Percentiles rank a stretch among this genome's conserved stretches.
Evolutionary conservation across 345 rosid species (phyloP).

Genomic region (Linum tenue): DNA sequence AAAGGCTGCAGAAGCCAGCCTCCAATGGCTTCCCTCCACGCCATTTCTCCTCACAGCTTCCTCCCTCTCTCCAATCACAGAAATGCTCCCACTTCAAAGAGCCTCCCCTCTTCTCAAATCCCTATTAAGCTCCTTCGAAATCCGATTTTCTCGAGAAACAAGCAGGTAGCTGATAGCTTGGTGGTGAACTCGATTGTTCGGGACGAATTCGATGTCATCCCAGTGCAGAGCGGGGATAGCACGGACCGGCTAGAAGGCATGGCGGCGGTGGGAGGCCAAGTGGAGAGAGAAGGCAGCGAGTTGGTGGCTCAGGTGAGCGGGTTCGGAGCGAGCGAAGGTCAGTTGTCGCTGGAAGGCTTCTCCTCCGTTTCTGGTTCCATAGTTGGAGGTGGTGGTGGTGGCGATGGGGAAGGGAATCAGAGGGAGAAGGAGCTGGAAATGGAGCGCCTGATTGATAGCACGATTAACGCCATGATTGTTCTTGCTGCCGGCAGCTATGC

Average conservation of each 20-base stretch:
- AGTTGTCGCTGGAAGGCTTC: slow-evolving; percentile 71
- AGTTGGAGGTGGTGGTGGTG: slow-evolving; percentile 16
- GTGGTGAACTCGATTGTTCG: slow-evolving; percentile 32
- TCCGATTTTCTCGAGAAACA: slow-evolving; percentile 30
- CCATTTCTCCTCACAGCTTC: slow-evolving; percentile 46
- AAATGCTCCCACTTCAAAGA: slow-evolving; percentile 18
- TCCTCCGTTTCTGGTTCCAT: slow-evolving; percentile 34
- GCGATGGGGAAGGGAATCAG: slow-evolving; percentile 7
- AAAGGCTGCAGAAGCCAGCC: slow-evolving; percentile 13
- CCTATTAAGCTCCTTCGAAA: slow-evolving; percentile 19
- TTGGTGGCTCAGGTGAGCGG: slow-evolving; percentile 51
- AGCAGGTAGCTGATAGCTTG: slow-evolving; percentile 26
- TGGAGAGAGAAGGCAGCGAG: slow-evolving; percentile 41
- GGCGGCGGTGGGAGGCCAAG: slow-evolving; percentile 23
- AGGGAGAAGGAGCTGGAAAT: slow-evolving; percentile 29
- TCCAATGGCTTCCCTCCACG: slow-evolving; percentile 61
- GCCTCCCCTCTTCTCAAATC: slow-evolving; percentile 12
- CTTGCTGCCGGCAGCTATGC: slow-evolving; percentile 77
- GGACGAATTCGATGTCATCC: slow-evolving; percentile 55
- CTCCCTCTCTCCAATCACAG: slow-evolving; percentile 43
- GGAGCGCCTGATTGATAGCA: slow-evolving; percentile 56
- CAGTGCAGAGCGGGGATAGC: slow-evolving; percentile 48
- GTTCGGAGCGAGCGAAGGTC: slow-evolving; percentile 46
- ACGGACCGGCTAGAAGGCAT: slow-evolving; percentile 52
- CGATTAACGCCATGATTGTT: slow-evolving; percentile 67